Percentiles rank a stretch among this genome's conserved stretches.
Evolutionary conservation across 106 monocot species (phyloP).

Genomic region (Xerophyta viscosa): DNA sequence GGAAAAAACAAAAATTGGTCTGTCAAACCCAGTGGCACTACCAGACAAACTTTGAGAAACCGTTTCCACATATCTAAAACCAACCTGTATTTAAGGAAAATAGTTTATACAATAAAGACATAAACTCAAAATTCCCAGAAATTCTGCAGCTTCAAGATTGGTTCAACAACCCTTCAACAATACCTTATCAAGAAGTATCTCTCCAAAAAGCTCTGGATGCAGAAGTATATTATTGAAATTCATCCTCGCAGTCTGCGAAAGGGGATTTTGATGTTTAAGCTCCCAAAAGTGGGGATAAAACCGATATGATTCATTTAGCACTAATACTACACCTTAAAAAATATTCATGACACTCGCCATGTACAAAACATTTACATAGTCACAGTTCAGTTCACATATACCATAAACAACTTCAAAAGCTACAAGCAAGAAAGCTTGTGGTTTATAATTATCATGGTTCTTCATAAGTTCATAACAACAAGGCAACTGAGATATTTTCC

Average conservation of each 20-base stretch:
- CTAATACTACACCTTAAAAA: neutral
- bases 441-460: too few relatives aligned
- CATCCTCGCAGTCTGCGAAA: conserved; percentile 45
- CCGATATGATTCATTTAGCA: neutral
- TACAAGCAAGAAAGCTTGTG: too few relatives aligned
- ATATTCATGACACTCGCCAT: too few relatives aligned
- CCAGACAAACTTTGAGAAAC: conserved; percentile 49
- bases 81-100: conserved; percentile 38
- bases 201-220: conserved; percentile 58
- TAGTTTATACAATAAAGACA: neutral
- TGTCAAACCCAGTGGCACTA: conserved; percentile 67
- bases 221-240: conserved; percentile 50
- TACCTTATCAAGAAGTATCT: conserved; percentile 92
- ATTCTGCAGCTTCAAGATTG: neutral
- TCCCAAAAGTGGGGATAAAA: neutral
- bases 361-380: too few relatives aligned
- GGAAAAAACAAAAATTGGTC: conserved; percentile 63
- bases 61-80: conserved; percentile 69
- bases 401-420: too few relatives aligned
- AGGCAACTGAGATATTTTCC: too few relatives aligned
- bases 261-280: neutral
- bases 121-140: neutral
- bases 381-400: too few relatives aligned
- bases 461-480: too few relatives aligned
- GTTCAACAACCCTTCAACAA: neutral